A percentile compares a stretch with the other conserved stretches of the same genome.
Evolutionary conservation across 345 rosid species (phyloP).

Genomic region (Nephelium lappaceum): DNA sequence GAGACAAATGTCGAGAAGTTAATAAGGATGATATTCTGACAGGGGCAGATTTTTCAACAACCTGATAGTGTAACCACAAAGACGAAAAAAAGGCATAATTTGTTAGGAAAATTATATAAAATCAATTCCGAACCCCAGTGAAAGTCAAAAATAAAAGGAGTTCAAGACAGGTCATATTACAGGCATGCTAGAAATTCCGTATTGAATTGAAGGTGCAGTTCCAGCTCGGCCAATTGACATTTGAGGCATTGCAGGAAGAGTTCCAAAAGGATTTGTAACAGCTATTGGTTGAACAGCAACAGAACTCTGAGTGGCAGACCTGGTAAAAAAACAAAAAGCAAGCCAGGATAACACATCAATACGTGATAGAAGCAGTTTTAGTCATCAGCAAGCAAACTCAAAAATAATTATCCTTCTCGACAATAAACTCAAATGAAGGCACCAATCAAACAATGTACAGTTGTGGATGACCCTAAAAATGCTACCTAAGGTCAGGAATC

Average conservation of each 20-base stretch:
- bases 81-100: neutral
- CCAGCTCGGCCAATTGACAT: slow-evolving; percentile 82
- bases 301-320: slow-evolving; percentile 55
- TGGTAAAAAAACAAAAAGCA: slow-evolving; percentile 32
- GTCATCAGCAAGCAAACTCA: neutral
- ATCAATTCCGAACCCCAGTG: neutral
- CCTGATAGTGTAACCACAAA: slow-evolving; percentile 41
- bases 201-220: slow-evolving; percentile 74
- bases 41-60: slow-evolving; percentile 78
- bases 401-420: neutral
- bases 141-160: slow-evolving; percentile 8
- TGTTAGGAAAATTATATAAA: neutral
- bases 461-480: neutral
- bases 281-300: slow-evolving; percentile 52
- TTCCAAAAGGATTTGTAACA: slow-evolving; percentile 82
- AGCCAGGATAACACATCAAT: neutral
- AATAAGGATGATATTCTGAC: slow-evolving; percentile 75
- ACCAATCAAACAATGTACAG: slow-evolving; percentile 1
- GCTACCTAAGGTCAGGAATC: too few species aligned
- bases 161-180: slow-evolving; percentile 39
- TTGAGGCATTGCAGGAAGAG: slow-evolving; percentile 90
- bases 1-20: slow-evolving; percentile 81
- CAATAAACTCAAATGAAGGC: neutral
- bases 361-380: slow-evolving; percentile 10
- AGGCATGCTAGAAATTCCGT: slow-evolving; percentile 90